Evolutionary conservation across 768 basidiomycete genomes (phyloP).

Genomic region (Calvatia gigantea): DNA sequence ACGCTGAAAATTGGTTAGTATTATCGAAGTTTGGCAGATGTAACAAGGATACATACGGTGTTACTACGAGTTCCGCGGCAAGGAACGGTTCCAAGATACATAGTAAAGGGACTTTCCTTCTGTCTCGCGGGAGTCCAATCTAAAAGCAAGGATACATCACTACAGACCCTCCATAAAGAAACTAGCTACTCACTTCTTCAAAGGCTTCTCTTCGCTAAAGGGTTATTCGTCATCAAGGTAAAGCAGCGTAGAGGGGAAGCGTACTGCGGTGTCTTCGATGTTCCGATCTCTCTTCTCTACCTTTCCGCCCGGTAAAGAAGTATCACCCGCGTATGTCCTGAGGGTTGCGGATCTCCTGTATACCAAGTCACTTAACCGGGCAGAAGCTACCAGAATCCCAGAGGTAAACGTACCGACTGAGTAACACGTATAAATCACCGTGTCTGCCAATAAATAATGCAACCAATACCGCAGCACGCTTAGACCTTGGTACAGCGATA

Average conservation of each 20-base stretch:
- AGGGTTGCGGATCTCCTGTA: constrained; percentile 72
- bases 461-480: constrained; percentile 75
- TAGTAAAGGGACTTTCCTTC: constrained; percentile 64
- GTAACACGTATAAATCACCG: constrained; percentile 81
- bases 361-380: background rate
- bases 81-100: constrained; percentile 81
- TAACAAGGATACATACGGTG: constrained; percentile 60
- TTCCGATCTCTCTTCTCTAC: constrained; percentile 64
- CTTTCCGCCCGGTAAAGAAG: constrained; percentile 84
- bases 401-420: constrained; percentile 62
- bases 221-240: background rate
- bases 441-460: constrained; percentile 81
- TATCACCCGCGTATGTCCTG: constrained; percentile 81
- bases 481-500: constrained; percentile 49
- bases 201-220: constrained; percentile 79
- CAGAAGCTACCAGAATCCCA: background rate
- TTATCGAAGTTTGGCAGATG: background rate
- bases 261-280: constrained; percentile 78
- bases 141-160: constrained; percentile 26
- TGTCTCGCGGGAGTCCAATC: constrained; percentile 82
- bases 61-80: constrained; percentile 71
- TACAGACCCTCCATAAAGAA: background rate
- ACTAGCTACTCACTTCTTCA: constrained; percentile 62
- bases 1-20: constrained; percentile 44
- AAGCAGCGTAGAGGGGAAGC: constrained; percentile 22